Evolutionary conservation across 768 basidiomycete genomes (phyloP).

Genomic region (Mycena galericulata): DNA sequence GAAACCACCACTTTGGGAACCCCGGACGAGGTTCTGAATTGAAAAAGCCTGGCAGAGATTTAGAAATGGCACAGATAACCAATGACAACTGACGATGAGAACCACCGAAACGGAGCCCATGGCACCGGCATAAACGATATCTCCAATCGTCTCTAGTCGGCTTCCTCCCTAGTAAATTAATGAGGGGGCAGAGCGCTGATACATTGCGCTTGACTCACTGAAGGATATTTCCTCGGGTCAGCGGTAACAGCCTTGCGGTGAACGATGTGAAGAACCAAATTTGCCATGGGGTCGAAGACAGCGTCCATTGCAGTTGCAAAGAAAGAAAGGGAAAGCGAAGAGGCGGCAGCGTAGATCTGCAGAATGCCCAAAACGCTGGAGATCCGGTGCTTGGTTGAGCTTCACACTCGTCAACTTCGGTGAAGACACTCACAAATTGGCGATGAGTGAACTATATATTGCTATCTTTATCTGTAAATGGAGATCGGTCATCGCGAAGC

Average conservation of each 20-base stretch:
- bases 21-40: conserved; percentile 49
- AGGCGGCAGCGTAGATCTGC: conserved; percentile 70
- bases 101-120: conserved; percentile 30
- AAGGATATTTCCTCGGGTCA: conserved; percentile 36
- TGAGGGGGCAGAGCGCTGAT: conserved; percentile 50
- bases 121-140: conserved; percentile 59
- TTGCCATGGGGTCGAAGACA: conserved; percentile 61
- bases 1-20: conserved; percentile 38
- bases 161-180: conserved; percentile 51
- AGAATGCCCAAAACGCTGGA: conserved; percentile 22
- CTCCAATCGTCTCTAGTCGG: conserved; percentile 65
- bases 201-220: conserved; percentile 58
- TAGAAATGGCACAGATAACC: not conserved
- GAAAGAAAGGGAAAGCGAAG: conserved; percentile 67
- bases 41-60: conserved; percentile 16
- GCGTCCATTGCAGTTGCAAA: conserved; percentile 73
- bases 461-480: conserved; percentile 64
- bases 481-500: not conserved
- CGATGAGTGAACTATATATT: conserved; percentile 60
- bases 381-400: not conserved
- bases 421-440: conserved; percentile 59
- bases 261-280: conserved; percentile 56
- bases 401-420: conserved; percentile 44
- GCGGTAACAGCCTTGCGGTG: conserved; percentile 53
- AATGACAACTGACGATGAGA: conserved; percentile 44